A percentile compares a stretch with the other conserved stretches of the same genome.
phyloP scores from a whole-genome alignment of 2,329 filamentous ascomycete genomes.

The Harringtonia lauricola region DNA sequence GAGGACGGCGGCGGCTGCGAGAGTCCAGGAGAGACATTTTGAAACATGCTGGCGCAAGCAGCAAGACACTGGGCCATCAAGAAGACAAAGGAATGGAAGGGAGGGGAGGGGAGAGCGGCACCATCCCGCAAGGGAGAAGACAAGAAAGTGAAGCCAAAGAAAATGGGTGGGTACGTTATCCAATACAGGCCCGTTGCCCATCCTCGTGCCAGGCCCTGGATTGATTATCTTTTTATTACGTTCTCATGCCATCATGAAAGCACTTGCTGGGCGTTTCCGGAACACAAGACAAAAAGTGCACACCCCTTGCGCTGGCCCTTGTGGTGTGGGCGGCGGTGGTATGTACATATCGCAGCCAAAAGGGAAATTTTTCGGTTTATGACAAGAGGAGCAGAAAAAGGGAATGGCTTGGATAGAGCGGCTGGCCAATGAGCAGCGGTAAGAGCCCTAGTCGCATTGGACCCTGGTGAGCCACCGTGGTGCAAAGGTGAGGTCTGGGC shows the following conservation, averaged over 20 bases:
- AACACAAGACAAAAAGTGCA: not conserved
- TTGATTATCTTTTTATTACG: too few relatives aligned
- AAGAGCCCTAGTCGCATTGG: slow-evolving; percentile 7
- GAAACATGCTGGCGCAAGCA: not conserved
- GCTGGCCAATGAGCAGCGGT: slow-evolving; percentile 7
- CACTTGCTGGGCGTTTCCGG: not conserved
- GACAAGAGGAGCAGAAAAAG: not conserved
- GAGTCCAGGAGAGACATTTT: not conserved
- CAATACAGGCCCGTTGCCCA: too few relatives aligned
- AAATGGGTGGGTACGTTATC: too few relatives aligned
- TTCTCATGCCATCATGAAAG: not conserved
- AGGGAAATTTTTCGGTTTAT: not conserved
- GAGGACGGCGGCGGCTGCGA: not conserved
- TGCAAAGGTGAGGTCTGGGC: not conserved
- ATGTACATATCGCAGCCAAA: not conserved
- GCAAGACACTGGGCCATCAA: too few relatives aligned
- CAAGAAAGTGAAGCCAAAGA: too few relatives aligned
- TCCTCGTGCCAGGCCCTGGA: too few relatives aligned
- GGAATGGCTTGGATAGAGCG: not conserved
- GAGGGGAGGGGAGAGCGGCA: not conserved
- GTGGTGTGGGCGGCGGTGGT: not conserved
- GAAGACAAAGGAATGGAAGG: not conserved
- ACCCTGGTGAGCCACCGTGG: slow-evolving; percentile 4
- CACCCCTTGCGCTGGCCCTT: too few relatives aligned
- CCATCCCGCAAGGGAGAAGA: not conserved